These are phyloP conservation scores for Russula sp. DNA, from an alignment of 768 basidiomycete genomes.

Conservation along the genomic window DNA sequence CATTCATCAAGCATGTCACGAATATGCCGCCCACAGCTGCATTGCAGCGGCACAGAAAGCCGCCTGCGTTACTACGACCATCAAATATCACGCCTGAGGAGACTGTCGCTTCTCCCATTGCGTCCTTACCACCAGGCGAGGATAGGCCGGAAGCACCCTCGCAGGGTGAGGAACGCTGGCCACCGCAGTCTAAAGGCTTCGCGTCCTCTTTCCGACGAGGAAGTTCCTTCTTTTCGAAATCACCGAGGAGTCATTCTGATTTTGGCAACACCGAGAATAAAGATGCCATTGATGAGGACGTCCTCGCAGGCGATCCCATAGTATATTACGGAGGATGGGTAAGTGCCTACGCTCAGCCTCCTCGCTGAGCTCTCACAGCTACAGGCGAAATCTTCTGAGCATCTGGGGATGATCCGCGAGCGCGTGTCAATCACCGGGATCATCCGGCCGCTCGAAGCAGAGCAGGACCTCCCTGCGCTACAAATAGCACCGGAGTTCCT, in stretches of 20 bases:
- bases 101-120: neutral
- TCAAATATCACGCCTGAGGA: neutral
- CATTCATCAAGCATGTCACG: conserved; percentile 61
- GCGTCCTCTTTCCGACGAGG: neutral
- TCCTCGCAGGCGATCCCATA: conserved; percentile 52
- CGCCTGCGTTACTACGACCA: neutral
- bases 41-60: neutral
- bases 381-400: conserved; percentile 32
- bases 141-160: neutral
- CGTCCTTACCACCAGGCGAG: neutral
- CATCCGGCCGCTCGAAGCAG: conserved; percentile 69
- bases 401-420: conserved; percentile 78
- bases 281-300: conserved; percentile 6
- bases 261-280: conserved; percentile 13
- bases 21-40: conserved; percentile 32
- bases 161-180: neutral
- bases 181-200: neutral
- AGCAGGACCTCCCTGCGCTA: conserved; percentile 57
- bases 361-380: neutral
- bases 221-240: neutral
- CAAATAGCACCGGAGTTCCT: conserved; percentile 55
- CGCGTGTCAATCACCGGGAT: conserved; percentile 74
- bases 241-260: neutral
- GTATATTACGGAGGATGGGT: conserved; percentile 50
- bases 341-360: conserved; percentile 12